Percentiles rank a stretch among this genome's conserved stretches.
Conservation (phyloP, 768 basidiomycete species). For the Filobasidium wieringae region DNA sequence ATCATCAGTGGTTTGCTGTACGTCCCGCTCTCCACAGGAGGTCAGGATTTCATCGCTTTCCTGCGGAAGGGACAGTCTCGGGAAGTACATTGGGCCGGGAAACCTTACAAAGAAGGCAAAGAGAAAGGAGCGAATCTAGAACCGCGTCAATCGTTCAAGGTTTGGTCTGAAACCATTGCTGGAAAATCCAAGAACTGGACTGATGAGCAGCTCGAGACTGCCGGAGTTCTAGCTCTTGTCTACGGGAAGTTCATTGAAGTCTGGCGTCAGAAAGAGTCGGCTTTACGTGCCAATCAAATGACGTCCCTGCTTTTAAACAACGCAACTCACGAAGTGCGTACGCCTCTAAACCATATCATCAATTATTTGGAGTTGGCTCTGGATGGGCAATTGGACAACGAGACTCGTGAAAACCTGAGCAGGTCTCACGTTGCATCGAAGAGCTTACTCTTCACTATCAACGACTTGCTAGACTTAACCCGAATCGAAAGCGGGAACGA, state of each 20-base stretch:
- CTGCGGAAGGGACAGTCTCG: slow-evolving; percentile 59
- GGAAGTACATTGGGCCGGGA: slow-evolving; percentile 69
- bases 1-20: slow-evolving; percentile 62
- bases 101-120: slow-evolving; percentile 48
- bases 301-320: slow-evolving; percentile 66
- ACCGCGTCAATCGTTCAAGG: slow-evolving; percentile 66
- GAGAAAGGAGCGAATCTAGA: slow-evolving; percentile 46
- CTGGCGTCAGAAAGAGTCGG: slow-evolving; percentile 70
- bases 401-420: slow-evolving; percentile 61
- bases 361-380: slow-evolving; percentile 77
- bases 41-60: slow-evolving; percentile 70
- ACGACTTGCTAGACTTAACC: slow-evolving; percentile 69
- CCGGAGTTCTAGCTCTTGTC: slow-evolving; percentile 62
- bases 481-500: slow-evolving; percentile 63
- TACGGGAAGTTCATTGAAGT: slow-evolving; percentile 45
- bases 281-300: slow-evolving; percentile 57
- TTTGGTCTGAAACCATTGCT: slow-evolving; percentile 62
- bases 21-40: slow-evolving; percentile 59
- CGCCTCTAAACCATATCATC: slow-evolving; percentile 70
- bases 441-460: slow-evolving; percentile 69
- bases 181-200: slow-evolving; percentile 63
- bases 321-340: slow-evolving; percentile 72
- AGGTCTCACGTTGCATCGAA: slow-evolving; percentile 66
- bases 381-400: slow-evolving; percentile 57
- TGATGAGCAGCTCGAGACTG: slow-evolving; percentile 71